Conservation (phyloP, 2,329 filamentous ascomycete genomes). For the Fusarium domesticum region DNA sequence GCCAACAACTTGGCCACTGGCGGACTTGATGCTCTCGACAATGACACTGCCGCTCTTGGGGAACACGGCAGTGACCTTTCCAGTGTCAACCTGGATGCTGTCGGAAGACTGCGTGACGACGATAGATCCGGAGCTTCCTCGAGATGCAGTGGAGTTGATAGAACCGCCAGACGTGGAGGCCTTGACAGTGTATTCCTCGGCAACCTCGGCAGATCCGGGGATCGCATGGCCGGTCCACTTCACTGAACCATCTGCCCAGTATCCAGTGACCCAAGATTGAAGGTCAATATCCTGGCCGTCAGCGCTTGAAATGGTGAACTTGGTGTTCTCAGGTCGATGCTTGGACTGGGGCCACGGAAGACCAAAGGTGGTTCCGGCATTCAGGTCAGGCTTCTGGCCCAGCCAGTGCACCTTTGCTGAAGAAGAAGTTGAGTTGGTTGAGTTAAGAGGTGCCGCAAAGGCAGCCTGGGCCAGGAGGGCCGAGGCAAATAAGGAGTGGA, state of each 20-base stretch:
- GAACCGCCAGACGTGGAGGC: slow-evolving; percentile 9
- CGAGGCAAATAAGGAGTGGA: slow-evolving; percentile 20
- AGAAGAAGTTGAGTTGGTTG: slow-evolving; percentile 14
- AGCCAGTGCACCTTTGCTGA: slow-evolving; percentile 39
- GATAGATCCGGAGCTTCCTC: slow-evolving; percentile 6
- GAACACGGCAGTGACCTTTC: slow-evolving; percentile 42
- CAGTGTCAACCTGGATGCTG: slow-evolving; percentile 42
- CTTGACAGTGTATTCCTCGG: slow-evolving; percentile 41
- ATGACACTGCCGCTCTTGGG: slow-evolving; percentile 41
- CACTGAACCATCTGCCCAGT: slow-evolving; percentile 59
- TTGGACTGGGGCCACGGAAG: slow-evolving; percentile 44
- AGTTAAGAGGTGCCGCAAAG: slow-evolving; percentile 16
- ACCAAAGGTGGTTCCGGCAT: slow-evolving; percentile 42
- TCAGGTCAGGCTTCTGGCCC: slow-evolving; percentile 35
- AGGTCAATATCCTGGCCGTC: slow-evolving; percentile 16
- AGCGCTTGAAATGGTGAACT: slow-evolving; percentile 33
- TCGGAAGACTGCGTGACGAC: slow-evolving; percentile 22
- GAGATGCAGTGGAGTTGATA: slow-evolving; percentile 13
- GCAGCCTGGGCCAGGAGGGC: slow-evolving; percentile 10
- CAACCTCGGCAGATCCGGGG: slow-evolving; percentile 38
- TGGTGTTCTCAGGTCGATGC: slow-evolving; percentile 35
- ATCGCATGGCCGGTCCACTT: slow-evolving; percentile 62
- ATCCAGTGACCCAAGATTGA: slow-evolving; percentile 56
- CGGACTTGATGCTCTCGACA: slow-evolving; percentile 39
- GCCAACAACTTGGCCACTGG: slow-evolving; percentile 42